Evolutionary conservation across 108 stramenopile species (phyloP), one percentile per base, ranked within the genome.

Genomic region (Pseudonitzschia multistriata): DNA sequence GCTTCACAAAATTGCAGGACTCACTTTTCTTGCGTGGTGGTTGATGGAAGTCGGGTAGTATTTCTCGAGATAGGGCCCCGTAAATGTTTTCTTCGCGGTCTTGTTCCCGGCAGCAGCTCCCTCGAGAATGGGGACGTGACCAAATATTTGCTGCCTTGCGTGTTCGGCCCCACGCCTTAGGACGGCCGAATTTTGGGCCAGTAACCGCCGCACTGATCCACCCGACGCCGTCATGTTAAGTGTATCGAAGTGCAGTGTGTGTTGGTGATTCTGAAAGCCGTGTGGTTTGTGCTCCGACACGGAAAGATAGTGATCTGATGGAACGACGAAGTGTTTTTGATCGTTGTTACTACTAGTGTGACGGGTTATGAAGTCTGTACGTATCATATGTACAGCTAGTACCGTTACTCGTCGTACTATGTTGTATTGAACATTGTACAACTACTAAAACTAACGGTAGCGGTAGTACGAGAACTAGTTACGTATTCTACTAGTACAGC

Each of bases 11-110:
- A 52, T 24, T 0, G 1, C 3, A 17, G 3, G 8, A 73, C 86
- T 82, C 65, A 92, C 91, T 81, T 77, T 79, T 72, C 88, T 78
- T 22, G 92, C 92, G 48, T 57, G 71, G 11, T 71, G 84, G 68
- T 85, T 85, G 65, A 93, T 90, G 10, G 87, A 78, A 54, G 84
- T 85, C 55, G 81, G 82, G 64, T 93, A 93, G 71, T 86, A 93
- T 57, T 84, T 78, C 21, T 75, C 82, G 24, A 87, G 70, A 67
- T 88, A 89, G n/a, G 69, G 73, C 13, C 89, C 89, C 8, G 71
- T 80, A 21, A 87, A 72, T 35, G 73, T 60, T 64, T 83, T 80
- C 68, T 93, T 93, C 4, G 88, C 78, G 49, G 61, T 66, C 59
- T 87, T 77, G 34, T 71, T 47, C 27, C 89, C 92, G 21, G 84